phyloP scores from a whole-genome alignment of 306 rosid species.

The Erythrophleum fordii region DNA sequence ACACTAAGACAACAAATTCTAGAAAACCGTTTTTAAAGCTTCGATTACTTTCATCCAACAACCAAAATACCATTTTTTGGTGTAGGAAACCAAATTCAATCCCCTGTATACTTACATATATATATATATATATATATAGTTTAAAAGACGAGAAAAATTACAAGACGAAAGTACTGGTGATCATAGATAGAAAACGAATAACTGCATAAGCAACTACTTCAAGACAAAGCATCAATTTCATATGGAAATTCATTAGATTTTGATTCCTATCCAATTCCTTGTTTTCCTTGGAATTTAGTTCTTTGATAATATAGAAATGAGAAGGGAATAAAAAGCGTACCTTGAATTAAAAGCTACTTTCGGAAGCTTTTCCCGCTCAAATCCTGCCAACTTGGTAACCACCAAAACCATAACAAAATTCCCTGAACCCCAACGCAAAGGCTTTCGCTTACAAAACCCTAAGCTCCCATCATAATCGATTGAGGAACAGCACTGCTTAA shows the following conservation, averaged over 20 bases:
- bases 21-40: conserved; percentile 3
- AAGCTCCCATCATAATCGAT: conserved; percentile 35
- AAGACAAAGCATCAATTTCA: conserved; percentile 30
- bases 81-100: conserved; percentile 31
- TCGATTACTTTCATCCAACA: conserved; percentile 22
- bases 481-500: conserved; percentile 40
- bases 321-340: conserved; percentile 26
- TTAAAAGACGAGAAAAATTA: conserved; percentile 25
- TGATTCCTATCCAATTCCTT: conserved; percentile 28
- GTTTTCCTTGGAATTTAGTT: conserved; percentile 48
- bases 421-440: conserved; percentile 20
- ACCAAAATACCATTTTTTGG: conserved; percentile 27
- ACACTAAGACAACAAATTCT: conserved; percentile 17
- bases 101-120: too few species aligned
- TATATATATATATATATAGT: too few species aligned
- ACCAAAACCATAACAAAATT: conserved; percentile 42
- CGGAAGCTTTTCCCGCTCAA: conserved; percentile 52
- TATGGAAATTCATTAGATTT: neutral
- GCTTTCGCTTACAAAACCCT: conserved; percentile 40
- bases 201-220: conserved; percentile 29
- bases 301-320: neutral
- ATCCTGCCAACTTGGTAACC: conserved; percentile 32
- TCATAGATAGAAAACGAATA: conserved; percentile 26
- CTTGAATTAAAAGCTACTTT: conserved; percentile 45
- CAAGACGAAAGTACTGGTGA: conserved; percentile 21